phyloP scores from a whole-genome alignment of 140 eudicot genomes.

The Oenanthe javanica region DNA sequence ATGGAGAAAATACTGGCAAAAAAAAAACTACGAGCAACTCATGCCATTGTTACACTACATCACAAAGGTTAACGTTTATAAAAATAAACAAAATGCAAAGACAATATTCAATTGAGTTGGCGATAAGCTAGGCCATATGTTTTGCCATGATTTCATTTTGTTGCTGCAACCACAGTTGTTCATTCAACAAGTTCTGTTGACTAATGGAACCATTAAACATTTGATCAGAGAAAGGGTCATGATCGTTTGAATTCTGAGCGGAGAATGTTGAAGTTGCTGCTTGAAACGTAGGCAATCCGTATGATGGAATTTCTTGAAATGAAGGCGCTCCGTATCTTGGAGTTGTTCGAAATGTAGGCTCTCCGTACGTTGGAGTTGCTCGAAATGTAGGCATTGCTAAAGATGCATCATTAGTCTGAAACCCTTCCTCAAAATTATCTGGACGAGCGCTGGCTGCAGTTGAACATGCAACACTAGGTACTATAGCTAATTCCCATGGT shows the following conservation, averaged over 20 bases:
- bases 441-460: background rate
- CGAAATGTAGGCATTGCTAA: slow-evolving; percentile 23
- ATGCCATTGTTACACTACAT: background rate
- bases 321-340: slow-evolving; percentile 8
- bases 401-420: background rate
- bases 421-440: background rate
- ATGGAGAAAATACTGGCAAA: no score
- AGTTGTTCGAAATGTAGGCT: background rate
- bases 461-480: background rate
- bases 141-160: slow-evolving; percentile 50
- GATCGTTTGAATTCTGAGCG: slow-evolving; percentile 14
- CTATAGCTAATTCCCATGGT: slow-evolving; percentile 5
- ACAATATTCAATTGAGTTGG: background rate
- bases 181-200: slow-evolving; percentile 28
- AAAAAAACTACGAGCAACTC: background rate
- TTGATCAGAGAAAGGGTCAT: slow-evolving; percentile 41
- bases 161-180: slow-evolving; percentile 56
- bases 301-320: slow-evolving; percentile 19
- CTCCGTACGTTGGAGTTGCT: slow-evolving; percentile 4
- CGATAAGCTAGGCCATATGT: slow-evolving; percentile 12
- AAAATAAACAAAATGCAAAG: background rate
- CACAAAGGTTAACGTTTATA: background rate
- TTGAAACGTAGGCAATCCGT: background rate
- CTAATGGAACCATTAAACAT: slow-evolving; percentile 17
- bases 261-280: background rate